Percentiles rank a stretch among this genome's conserved stretches.
These are phyloP conservation scores for Dioscorea cayenensis DNA, from an alignment of 116 monocot species.

Conservation along the genomic window DNA sequence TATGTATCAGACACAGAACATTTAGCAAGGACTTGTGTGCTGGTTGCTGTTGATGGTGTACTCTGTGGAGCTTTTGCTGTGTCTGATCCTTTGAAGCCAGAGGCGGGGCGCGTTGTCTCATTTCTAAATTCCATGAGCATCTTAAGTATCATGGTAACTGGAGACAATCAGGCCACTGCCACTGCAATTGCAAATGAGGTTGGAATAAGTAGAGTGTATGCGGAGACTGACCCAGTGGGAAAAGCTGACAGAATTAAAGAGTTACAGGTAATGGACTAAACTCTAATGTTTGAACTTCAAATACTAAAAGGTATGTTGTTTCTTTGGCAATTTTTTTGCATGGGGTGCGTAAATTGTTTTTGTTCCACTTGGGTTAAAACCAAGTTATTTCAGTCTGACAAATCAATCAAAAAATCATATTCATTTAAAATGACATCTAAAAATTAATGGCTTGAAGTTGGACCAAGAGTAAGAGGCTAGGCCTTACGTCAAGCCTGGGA, in stretches of 20 bases:
- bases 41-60: slow-evolving; percentile 49
- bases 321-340: no score
- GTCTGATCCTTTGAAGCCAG: slow-evolving; percentile 77
- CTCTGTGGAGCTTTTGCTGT: slow-evolving; percentile 75
- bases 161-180: slow-evolving; percentile 75
- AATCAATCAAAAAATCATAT: no score
- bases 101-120: slow-evolving; percentile 52
- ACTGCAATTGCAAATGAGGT: slow-evolving; percentile 58
- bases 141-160: slow-evolving; percentile 76
- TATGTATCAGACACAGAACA: slow-evolving; percentile 48
- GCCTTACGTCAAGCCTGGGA: no score
- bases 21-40: slow-evolving; percentile 64
- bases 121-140: slow-evolving; percentile 63
- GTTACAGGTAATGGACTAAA: slow-evolving; percentile 47
- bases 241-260: slow-evolving; percentile 83
- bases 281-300: neutral
- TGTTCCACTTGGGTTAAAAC: no score
- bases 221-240: slow-evolving; percentile 78
- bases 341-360: no score
- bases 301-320: no score
- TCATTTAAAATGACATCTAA: no score
- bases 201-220: slow-evolving; percentile 63
- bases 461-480: no score
- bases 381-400: no score
- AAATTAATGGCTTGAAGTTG: no score